phyloP scores from a whole-genome alignment of 2,329 filamentous ascomycete species.

The Madurella fahalii region DNA sequence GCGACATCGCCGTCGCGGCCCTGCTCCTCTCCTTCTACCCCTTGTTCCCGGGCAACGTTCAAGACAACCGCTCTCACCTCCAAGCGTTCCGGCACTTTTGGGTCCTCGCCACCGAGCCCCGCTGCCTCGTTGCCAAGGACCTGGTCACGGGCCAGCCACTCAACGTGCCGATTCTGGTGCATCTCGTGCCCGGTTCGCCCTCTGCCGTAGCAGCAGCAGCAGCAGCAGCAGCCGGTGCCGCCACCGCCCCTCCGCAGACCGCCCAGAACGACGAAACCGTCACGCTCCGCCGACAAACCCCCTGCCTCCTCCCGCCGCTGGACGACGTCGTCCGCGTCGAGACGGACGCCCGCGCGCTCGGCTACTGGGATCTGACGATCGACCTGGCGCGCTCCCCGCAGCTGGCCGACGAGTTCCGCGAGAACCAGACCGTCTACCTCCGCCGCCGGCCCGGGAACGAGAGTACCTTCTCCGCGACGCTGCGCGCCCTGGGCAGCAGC shows the following conservation, averaged over 20 bases:
- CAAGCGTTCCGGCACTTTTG: conserved; percentile 97
- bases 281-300: conserved; percentile 45
- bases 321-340: conserved; percentile 56
- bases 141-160: conserved; percentile 78
- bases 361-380: conserved; percentile 77
- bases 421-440: conserved; percentile 70
- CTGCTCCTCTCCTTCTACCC: conserved; percentile 92
- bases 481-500: conserved; percentile 62
- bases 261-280: conserved; percentile 32
- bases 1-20: conserved; percentile 78
- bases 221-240: too few relatives aligned
- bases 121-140: conserved; percentile 85
- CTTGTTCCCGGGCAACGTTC: conserved; percentile 79
- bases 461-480: conserved; percentile 66
- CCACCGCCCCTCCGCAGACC: conserved; percentile 35
- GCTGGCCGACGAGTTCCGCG: conserved; percentile 60
- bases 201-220: conserved; percentile 37
- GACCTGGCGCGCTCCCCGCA: conserved; percentile 63
- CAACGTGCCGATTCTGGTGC: conserved; percentile 65
- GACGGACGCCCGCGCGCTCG: conserved; percentile 57
- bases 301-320: conserved; percentile 62
- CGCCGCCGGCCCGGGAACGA: conserved; percentile 66
- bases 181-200: conserved; percentile 44
- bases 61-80: conserved; percentile 91
- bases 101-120: conserved; percentile 86